Percentiles rank a stretch among this genome's conserved stretches.
phyloP scores from a whole-genome alignment of 2,329 filamentous ascomycete genomes.

The Drechslerella stenobrocha region DNA sequence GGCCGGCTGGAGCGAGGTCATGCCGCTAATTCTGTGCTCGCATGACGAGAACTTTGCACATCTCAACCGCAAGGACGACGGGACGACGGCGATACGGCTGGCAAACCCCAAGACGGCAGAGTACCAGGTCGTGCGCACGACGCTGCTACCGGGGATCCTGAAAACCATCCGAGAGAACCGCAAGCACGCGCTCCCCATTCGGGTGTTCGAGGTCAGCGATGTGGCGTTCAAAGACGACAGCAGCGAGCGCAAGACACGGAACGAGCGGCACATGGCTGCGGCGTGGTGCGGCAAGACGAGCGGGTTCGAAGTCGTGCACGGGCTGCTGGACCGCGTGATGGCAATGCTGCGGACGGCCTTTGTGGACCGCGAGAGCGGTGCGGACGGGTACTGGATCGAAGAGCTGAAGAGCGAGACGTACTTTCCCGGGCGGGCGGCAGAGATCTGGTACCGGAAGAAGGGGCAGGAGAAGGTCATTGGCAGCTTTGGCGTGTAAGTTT shows the following conservation, averaged over 20 bases:
- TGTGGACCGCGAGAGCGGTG: slow-evolving; percentile 63
- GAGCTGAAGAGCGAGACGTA: slow-evolving; percentile 73
- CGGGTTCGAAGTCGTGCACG: slow-evolving; percentile 95
- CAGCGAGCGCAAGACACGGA: slow-evolving; percentile 81
- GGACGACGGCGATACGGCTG: slow-evolving; percentile 77
- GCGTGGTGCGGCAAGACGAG: slow-evolving; percentile 92
- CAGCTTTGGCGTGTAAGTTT: slow-evolving; percentile 73
- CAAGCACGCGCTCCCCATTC: slow-evolving; percentile 82
- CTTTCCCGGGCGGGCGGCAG: slow-evolving; percentile 84
- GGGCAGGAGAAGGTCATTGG: slow-evolving; percentile 76
- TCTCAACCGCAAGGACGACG: slow-evolving; percentile 87
- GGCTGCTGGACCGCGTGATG: slow-evolving; percentile 86
- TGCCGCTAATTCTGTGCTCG: slow-evolving; percentile 94
- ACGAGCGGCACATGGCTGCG: slow-evolving; percentile 94
- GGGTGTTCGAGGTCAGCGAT: slow-evolving; percentile 88
- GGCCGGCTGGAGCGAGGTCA: slow-evolving; percentile 93
- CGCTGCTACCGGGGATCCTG: slow-evolving; percentile 79
- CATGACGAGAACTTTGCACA: slow-evolving; percentile 98
- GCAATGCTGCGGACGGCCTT: slow-evolving; percentile 86
- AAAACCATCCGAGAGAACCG: slow-evolving; percentile 96
- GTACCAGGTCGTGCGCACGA: slow-evolving; percentile 90
- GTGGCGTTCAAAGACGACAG: slow-evolving; percentile 85
- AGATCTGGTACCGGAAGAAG: slow-evolving; percentile 72
- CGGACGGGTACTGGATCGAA: slow-evolving; percentile 88
- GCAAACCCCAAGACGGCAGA: slow-evolving; percentile 91